These are phyloP conservation scores for Diplocarpon rosae DNA, from an alignment of 2,329 filamentous ascomycete genomes.

Conservation along the genomic window DNA sequence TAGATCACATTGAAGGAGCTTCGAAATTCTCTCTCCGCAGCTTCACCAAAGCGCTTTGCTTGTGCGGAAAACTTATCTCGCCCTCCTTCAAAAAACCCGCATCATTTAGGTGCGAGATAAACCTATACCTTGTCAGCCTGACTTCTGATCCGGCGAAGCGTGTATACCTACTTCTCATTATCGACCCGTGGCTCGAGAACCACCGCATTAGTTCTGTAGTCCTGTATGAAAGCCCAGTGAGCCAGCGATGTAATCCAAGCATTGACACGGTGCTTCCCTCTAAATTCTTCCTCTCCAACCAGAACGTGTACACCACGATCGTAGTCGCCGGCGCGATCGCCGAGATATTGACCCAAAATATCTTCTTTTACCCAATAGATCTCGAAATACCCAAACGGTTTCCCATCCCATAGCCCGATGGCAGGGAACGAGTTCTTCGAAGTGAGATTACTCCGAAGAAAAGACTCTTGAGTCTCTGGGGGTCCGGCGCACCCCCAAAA, in stretches of 20 bases:
- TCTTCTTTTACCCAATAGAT: constrained; percentile 98
- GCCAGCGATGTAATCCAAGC: constrained; percentile 77
- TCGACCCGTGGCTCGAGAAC: constrained; percentile 86
- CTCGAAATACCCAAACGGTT: constrained; percentile 95
- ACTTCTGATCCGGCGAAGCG: not conserved
- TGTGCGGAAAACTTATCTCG: constrained; percentile 81
- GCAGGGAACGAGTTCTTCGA: constrained; percentile 75
- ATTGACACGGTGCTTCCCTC: constrained; percentile 64
- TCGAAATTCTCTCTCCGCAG: constrained; percentile 72
- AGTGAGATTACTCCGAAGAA: constrained; percentile 54
- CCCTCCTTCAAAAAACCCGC: constrained; percentile 78
- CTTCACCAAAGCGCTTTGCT: constrained; percentile 79
- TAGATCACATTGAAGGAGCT: constrained; percentile 40
- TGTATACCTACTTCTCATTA: constrained; percentile 62
- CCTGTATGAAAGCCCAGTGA: constrained; percentile 73
- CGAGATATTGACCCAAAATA: constrained; percentile 58
- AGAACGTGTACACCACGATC: constrained; percentile 83
- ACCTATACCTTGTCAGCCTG: constrained; percentile 31
- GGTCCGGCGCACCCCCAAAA: constrained; percentile 68
- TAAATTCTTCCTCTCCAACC: constrained; percentile 84
- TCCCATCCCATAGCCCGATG: constrained; percentile 87
- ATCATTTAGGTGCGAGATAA: constrained; percentile 56
- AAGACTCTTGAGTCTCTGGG: constrained; percentile 47
- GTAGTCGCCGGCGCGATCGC: constrained; percentile 60
- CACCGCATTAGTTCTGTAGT: constrained; percentile 71